Percentiles rank a stretch among this genome's conserved stretches.
Evolutionary conservation across 163 green algal genomes (phyloP).

Genomic region (Coccomyxa subellipsoidea): DNA sequence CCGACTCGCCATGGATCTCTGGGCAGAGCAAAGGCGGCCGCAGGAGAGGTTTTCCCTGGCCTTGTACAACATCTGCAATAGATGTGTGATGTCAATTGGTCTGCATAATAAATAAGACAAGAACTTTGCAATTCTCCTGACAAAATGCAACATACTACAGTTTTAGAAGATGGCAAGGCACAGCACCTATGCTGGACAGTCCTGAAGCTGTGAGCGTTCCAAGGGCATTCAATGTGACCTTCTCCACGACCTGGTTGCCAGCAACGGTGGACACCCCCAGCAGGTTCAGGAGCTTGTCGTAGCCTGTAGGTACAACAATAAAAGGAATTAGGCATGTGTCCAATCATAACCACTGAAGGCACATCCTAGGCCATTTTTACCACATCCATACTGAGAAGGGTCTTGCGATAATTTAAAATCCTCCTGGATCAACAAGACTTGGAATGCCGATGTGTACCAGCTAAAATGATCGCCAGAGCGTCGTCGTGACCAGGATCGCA

Average conservation of each 20-base stretch:
- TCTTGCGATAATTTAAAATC: too few relatives aligned
- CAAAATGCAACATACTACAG: neutral
- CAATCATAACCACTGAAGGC: neutral
- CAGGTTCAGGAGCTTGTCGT: constrained; percentile 54
- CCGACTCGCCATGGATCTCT: constrained; percentile 87
- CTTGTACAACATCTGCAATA: constrained; percentile 59
- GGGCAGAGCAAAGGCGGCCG: constrained; percentile 58
- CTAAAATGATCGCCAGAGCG: constrained; percentile 40
- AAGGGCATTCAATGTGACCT: constrained; percentile 76
- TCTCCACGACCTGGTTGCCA: constrained; percentile 78
- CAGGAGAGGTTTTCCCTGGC: constrained; percentile 60
- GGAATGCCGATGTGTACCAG: constrained; percentile 33
- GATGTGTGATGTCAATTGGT: too few relatives aligned
- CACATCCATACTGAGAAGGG: neutral
- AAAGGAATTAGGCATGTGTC: neutral
- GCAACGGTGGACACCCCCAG: constrained; percentile 80
- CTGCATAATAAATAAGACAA: too few relatives aligned
- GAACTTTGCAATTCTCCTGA: neutral
- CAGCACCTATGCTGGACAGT: constrained; percentile 13
- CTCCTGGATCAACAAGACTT: too few relatives aligned
- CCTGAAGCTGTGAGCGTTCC: constrained; percentile 54
- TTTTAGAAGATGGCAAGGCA: neutral
- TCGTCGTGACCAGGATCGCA: constrained; percentile 36
- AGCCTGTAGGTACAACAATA: constrained; percentile 41
- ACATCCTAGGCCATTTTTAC: neutral